Evolutionary conservation across 1,139 yeast genomes (phyloP).

Genomic region (Hansenula sp.): DNA sequence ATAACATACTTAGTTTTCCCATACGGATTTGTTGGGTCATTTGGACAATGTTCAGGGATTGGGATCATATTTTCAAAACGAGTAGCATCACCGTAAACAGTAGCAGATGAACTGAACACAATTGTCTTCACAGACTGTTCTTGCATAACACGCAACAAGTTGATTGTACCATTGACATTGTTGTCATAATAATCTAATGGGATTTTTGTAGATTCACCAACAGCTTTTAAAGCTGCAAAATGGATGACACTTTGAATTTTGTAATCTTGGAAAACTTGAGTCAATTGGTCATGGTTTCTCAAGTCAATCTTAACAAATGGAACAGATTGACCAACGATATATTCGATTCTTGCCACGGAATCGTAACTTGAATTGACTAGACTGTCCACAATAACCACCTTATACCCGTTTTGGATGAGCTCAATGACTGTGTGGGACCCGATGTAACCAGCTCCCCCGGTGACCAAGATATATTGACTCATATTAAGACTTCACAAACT

Average conservation of each 20-base stretch:
- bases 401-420: slow-evolving; percentile 58
- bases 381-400: slow-evolving; percentile 72
- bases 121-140: slow-evolving; percentile 47
- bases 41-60: slow-evolving; percentile 76
- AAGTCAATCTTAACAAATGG: slow-evolving; percentile 63
- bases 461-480: slow-evolving; percentile 51
- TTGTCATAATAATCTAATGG: slow-evolving; percentile 73
- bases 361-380: slow-evolving; percentile 65
- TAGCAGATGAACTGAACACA: slow-evolving; percentile 78
- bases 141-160: slow-evolving; percentile 52
- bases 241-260: slow-evolving; percentile 64
- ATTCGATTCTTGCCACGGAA: slow-evolving; percentile 63
- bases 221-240: slow-evolving; percentile 86
- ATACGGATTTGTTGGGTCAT: slow-evolving; percentile 74
- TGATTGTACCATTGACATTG: slow-evolving; percentile 65
- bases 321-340: slow-evolving; percentile 42
- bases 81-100: slow-evolving; percentile 83
- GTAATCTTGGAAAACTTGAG: slow-evolving; percentile 45
- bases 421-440: slow-evolving; percentile 80
- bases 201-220: slow-evolving; percentile 71
- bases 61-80: slow-evolving; percentile 73
- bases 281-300: slow-evolving; percentile 45
- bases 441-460: slow-evolving; percentile 88
- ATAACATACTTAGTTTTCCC: slow-evolving; percentile 69
- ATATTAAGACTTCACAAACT: slow-evolving; percentile 6